Evolutionary conservation across 2,329 filamentous ascomycete genomes (phyloP).

Genomic region (Cercospora canescens): DNA sequence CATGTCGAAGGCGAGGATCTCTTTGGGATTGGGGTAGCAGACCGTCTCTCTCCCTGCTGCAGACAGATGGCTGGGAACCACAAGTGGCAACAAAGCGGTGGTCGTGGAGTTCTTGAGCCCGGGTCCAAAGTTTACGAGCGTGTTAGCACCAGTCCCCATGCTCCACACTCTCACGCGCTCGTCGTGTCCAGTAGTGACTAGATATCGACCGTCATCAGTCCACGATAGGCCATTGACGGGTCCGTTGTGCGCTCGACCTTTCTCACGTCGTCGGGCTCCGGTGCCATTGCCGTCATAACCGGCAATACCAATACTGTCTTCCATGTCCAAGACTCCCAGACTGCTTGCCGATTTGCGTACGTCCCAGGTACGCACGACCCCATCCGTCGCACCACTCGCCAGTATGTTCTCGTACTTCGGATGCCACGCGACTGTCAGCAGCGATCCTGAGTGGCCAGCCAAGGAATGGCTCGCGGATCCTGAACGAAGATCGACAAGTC

Average conservation of each 20-base stretch:
- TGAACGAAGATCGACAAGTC: conserved; percentile 82
- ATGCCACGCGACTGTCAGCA: conserved; percentile 73
- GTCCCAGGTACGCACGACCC: conserved; percentile 83
- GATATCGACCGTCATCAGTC: conserved; percentile 74
- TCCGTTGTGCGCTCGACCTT: conserved; percentile 68
- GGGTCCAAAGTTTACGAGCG: conserved; percentile 83
- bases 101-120: conserved; percentile 67
- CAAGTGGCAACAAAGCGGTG: conserved; percentile 42
- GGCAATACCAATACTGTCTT: conserved; percentile 73
- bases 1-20: conserved; percentile 78
- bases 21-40: conserved; percentile 73
- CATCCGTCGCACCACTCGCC: conserved; percentile 82
- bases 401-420: conserved; percentile 77
- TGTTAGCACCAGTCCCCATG: conserved; percentile 76
- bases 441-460: conserved; percentile 52
- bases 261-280: conserved; percentile 42
- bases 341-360: conserved; percentile 75
- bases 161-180: conserved; percentile 86
- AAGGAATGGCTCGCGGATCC: conserved; percentile 63
- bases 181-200: conserved; percentile 83
- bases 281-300: conserved; percentile 46
- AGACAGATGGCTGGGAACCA: conserved; percentile 62
- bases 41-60: conserved; percentile 63
- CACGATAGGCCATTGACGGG: conserved; percentile 83
- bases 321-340: conserved; percentile 77